phyloP scores from a whole-genome alignment of 2,329 filamentous ascomycete species.

The Dryadomyces quercus-mongolicae region DNA sequence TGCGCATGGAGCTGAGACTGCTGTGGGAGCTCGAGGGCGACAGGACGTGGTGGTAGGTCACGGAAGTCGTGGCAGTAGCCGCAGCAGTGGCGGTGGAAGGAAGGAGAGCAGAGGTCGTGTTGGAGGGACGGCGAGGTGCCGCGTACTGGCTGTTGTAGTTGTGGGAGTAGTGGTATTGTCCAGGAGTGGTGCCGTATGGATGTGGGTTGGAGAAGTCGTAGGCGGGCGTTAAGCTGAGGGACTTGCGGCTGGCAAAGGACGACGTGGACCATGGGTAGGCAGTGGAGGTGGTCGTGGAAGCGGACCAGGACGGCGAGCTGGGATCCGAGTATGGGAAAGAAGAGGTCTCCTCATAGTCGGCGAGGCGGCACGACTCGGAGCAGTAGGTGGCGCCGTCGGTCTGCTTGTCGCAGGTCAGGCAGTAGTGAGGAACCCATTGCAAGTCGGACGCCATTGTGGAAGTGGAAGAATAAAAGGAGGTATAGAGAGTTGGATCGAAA shows the following conservation, averaged over 20 bases:
- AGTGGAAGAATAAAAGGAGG: not conserved
- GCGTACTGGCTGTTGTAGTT: slow-evolving; percentile 18
- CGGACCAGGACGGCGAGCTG: slow-evolving; percentile 40
- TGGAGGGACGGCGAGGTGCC: slow-evolving; percentile 13
- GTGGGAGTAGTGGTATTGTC: slow-evolving; percentile 1
- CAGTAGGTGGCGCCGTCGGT: slow-evolving; percentile 76
- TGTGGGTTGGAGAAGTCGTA: slow-evolving; percentile 61
- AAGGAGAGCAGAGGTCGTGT: slow-evolving; percentile 2
- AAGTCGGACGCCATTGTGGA: slow-evolving; percentile 38
- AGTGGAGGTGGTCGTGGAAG: slow-evolving; percentile 16
- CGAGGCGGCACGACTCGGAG: slow-evolving; percentile 80
- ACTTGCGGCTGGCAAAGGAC: slow-evolving; percentile 22
- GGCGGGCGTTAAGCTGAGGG: slow-evolving; percentile 60
- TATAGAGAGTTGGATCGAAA: not conserved
- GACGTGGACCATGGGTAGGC: slow-evolving; percentile 36
- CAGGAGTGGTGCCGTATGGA: slow-evolving; percentile 38
- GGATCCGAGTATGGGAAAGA: slow-evolving; percentile 42
- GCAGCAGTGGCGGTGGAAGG: slow-evolving; percentile 7
- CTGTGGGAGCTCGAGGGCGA: slow-evolving; percentile 71
- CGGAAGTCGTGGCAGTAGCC: slow-evolving; percentile 3
- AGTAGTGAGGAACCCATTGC: slow-evolving; percentile 79
- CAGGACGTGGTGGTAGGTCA: slow-evolving; percentile 31
- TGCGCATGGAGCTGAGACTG: slow-evolving; percentile 70
- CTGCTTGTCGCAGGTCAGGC: slow-evolving; percentile 86
- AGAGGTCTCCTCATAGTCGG: slow-evolving; percentile 66